phyloP scores from a whole-genome alignment of 805 yeast species.

The Lipomyces orientalis region DNA sequence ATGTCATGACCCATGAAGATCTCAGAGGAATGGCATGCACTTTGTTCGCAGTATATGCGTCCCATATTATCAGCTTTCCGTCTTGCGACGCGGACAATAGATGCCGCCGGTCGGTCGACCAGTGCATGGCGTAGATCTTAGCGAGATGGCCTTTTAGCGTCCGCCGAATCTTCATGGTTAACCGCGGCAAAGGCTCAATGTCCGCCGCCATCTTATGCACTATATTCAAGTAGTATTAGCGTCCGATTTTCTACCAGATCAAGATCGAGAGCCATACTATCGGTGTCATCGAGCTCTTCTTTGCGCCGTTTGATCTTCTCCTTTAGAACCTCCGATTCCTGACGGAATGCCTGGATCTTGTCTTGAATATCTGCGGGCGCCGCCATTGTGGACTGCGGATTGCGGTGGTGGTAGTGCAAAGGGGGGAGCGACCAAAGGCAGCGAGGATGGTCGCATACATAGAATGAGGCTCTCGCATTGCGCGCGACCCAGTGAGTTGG shows the following conservation, averaged over 20 bases:
- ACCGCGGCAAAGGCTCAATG: conserved; percentile 27
- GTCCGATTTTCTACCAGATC: background rate
- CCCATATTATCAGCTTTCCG: conserved; percentile 86
- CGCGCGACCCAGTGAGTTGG: background rate
- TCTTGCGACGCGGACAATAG: conserved; percentile 82
- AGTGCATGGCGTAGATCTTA: conserved; percentile 69
- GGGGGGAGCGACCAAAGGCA: background rate
- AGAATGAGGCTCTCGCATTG: background rate
- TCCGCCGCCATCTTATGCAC: conserved; percentile 29
- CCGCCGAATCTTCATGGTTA: conserved; percentile 30
- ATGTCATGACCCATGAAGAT: conserved; percentile 77
- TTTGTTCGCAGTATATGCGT: conserved; percentile 72
- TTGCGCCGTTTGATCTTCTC: conserved; percentile 33
- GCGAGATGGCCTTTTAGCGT: conserved; percentile 65
- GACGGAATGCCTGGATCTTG: conserved; percentile 33
- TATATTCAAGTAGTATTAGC: conserved; percentile 1
- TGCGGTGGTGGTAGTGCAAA: background rate
- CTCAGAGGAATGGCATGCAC: conserved; percentile 71
- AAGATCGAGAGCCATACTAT: conserved; percentile 24
- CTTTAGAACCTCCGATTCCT: conserved; percentile 27
- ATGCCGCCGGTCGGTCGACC: conserved; percentile 68
- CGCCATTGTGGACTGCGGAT: conserved; percentile 17
- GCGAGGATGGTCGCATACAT: background rate
- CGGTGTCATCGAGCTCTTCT: conserved; percentile 31
- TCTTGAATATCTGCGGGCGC: conserved; percentile 24